A percentile compares a stretch with the other conserved stretches of the same genome.
These are phyloP conservation scores for Orychophragmus violaceus DNA, from an alignment of 345 rosid species.

Conservation along the genomic window DNA sequence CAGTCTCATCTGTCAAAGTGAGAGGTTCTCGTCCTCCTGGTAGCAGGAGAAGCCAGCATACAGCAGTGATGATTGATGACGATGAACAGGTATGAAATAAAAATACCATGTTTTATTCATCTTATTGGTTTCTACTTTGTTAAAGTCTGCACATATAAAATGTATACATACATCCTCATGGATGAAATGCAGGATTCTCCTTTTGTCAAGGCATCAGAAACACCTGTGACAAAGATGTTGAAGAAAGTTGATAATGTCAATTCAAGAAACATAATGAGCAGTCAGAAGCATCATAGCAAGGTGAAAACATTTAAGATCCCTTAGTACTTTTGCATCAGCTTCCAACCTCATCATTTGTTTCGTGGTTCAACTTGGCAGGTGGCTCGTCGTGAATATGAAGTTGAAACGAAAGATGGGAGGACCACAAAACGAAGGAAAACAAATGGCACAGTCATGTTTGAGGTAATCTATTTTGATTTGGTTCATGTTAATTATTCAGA, in stretches of 20 bases:
- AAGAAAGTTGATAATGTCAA: conserved; percentile 48
- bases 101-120: background rate
- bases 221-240: conserved; percentile 57
- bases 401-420: conserved; percentile 56
- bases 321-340: background rate
- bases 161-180: background rate
- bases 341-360: background rate
- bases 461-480: conserved; percentile 38
- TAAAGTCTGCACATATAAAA: background rate
- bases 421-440: conserved; percentile 67
- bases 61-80: conserved; percentile 28
- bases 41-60: conserved; percentile 38
- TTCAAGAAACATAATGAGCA: conserved; percentile 40
- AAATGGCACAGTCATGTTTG: conserved; percentile 62
- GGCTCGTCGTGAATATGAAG: conserved; percentile 66
- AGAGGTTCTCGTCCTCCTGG: conserved; percentile 38
- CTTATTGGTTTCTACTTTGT: background rate
- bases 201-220: conserved; percentile 38
- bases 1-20: conserved; percentile 55
- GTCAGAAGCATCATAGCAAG: conserved; percentile 71
- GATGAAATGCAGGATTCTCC: conserved; percentile 46
- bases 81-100: conserved; percentile 41
- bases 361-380: conserved; percentile 42
- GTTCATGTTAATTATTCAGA: background rate
- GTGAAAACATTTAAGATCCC: conserved; percentile 20